Evolutionary conservation across 257 asterid genomes (phyloP), one percentile per base, ranked within the genome.

Genomic region (Cynanchum wilfordii): DNA sequence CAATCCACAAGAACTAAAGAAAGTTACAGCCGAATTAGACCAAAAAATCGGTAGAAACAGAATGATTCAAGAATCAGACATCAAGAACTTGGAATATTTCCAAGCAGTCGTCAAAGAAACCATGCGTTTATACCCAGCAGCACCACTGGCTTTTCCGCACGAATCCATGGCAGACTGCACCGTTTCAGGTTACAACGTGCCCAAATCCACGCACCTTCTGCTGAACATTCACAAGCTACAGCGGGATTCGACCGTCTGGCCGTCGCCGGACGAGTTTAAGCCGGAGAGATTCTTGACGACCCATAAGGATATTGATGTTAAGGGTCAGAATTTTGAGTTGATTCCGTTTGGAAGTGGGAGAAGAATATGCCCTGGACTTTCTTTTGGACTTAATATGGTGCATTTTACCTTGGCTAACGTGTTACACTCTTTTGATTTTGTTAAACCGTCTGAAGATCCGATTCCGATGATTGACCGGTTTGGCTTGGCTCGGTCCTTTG

Each of bases 341-440:
- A 59, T 72, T 6, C 75, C 75, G 1, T 72, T 72, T 58, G 57
- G 75, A 5, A 15, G 40, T 58, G 75, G 75, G 33, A 72, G 75
- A 59, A 72, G 75, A 55, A 71, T 71, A 9, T 71, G 75, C 40
- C 75, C 75, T 1, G 75, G 75, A 0, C 17, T 55, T n/a, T 12
- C 52, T 36, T 57, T 55, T 56, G 66, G 54, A 0, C 55, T 71
- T 40, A 22, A 71, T 5, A 38, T 71, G 55, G 25, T 71, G 29
- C 75, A 38, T 1, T 24, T 55, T 7, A 30, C 25, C 22, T 5
- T 71, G 54, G 75, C 66, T 25, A 71, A 22, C 24, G 24, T 71
- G 54, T 13, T 71, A 1, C 75, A 55, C 13, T 44, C 55, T 7
- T 71, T 71, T 56, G 75, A 71, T 16, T 33, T 71, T n/a, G 13